phyloP scores from a whole-genome alignment of 345 rosid genomes.

The Euphorbia peplus region DNA sequence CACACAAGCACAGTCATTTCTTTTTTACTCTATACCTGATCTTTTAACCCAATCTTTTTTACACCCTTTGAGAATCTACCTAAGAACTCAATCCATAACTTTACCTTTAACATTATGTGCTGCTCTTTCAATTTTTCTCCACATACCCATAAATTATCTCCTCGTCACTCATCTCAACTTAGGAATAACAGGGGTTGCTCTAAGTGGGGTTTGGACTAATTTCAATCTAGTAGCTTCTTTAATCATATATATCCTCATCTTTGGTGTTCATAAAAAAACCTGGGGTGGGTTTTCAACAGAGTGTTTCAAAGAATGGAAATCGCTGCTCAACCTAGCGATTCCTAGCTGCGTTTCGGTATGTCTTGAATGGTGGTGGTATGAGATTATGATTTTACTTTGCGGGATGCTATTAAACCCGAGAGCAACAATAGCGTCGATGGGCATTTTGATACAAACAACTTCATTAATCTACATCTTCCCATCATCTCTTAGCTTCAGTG shows the following conservation, averaged over 20 bases:
- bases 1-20: constrained; percentile 55
- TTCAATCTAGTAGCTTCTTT: constrained; percentile 57
- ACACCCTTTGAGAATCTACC: constrained; percentile 83
- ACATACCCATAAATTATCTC: constrained; percentile 31
- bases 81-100: constrained; percentile 61
- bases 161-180: constrained; percentile 49
- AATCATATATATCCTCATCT: constrained; percentile 49
- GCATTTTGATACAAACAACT: constrained; percentile 84
- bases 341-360: constrained; percentile 92
- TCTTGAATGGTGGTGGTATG: constrained; percentile 99
- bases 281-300: constrained; percentile 61
- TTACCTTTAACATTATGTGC: constrained; percentile 24
- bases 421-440: constrained; percentile 87
- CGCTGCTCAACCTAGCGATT: constrained; percentile 51
- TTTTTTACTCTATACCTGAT: constrained; percentile 74
- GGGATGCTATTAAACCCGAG: constrained; percentile 65
- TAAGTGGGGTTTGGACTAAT: constrained; percentile 67
- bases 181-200: constrained; percentile 72
- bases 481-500: constrained; percentile 69
- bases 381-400: constrained; percentile 78
- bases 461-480: constrained; percentile 84
- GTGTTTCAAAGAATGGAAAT: constrained; percentile 56
- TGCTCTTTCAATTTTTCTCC: constrained; percentile 16
- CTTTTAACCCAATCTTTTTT: constrained; percentile 70
- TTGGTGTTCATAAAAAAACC: constrained; percentile 43